phyloP scores from a whole-genome alignment of 805 yeast genomes.

The Priceomyces medius region DNA sequence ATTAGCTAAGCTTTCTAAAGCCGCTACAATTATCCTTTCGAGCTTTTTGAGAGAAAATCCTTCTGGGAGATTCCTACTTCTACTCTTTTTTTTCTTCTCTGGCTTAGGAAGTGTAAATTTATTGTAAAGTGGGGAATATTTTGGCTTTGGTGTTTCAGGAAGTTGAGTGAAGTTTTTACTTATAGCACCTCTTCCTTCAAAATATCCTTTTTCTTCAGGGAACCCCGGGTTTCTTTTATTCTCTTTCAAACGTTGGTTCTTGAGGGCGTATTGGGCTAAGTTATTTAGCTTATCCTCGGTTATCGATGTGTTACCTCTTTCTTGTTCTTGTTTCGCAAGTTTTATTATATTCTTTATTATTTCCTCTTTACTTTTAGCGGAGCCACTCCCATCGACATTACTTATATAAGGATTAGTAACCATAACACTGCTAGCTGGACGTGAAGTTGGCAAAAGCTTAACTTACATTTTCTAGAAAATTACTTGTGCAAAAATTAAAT shows the following conservation, averaged over 20 bases:
- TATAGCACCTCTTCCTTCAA: constrained; percentile 1
- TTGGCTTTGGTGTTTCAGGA: constrained; percentile 22
- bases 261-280: constrained; percentile 25
- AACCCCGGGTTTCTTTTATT: neutral
- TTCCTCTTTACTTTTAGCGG: constrained; percentile 15
- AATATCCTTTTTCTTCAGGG: neutral
- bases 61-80: constrained; percentile 5
- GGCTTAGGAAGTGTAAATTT: constrained; percentile 26
- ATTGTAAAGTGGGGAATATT: constrained; percentile 33
- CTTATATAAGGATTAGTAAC: constrained; percentile 3
- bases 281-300: constrained; percentile 37
- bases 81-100: constrained; percentile 3
- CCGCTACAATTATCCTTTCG: constrained; percentile 28
- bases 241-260: constrained; percentile 10
- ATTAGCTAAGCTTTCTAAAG: constrained; percentile 38
- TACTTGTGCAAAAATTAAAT: too few relatives aligned
- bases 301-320: constrained; percentile 36
- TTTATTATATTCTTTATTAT: constrained; percentile 26
- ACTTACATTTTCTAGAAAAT: too few relatives aligned
- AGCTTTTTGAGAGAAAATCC: constrained; percentile 28
- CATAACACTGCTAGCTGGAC: constrained; percentile 5
- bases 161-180: constrained; percentile 9
- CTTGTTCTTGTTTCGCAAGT: constrained; percentile 38
- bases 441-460: too few relatives aligned
- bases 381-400: neutral